Base-by-base conservation (phyloP, 352 stramenopile genomes). In the Thalassiosira mediterranea region DNA sequence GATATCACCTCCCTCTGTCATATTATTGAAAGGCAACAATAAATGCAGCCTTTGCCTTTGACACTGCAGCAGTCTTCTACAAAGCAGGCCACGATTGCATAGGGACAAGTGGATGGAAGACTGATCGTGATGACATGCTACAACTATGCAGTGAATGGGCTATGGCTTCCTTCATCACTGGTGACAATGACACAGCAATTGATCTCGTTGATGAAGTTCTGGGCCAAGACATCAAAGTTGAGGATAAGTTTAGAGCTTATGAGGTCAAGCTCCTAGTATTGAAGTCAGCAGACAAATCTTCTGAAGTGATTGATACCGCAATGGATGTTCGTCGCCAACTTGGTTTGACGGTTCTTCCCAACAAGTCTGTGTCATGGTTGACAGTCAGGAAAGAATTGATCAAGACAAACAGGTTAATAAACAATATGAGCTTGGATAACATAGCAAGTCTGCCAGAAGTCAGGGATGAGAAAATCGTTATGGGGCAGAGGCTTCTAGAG, bases 261-360 rank as follows among this genome's bases (percentile, higher is more conserved):
- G 48, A 57, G 28, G 17, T 31, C 17, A 57, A 57, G 28, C 2
- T 57, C 25, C 28, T 57, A 31, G 21, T 5, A 31, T 0, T 57
- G 48, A n/a, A 31, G 48, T 15, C 48, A 25, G 21, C 48, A 1
- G 19, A 31, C 0, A 57, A 29, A 29, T 25, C 17, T 31, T n/a
- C 17, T 29, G 15, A 57, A 31, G 19, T 21, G 0, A 57, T 44
- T 11, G 28, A 42, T 38, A 57, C 48, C n/a, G 48, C 48, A 31
- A n/a, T 57, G 5, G 48, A 57, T 21, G 17, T 57, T 8, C 48
- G 48, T 31, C 21, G 48, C 15, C 48, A 57, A 28, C 48, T 57
- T 11, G 48, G 48, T 17, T 15, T 57, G 48, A 38, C 13, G 8
- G 21, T 29, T 31, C 10, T 29, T 0, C 13, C 17, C 17, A 57